phyloP scores from a whole-genome alignment of 768 basidiomycete species.

The Leccinum disarticulatum region DNA sequence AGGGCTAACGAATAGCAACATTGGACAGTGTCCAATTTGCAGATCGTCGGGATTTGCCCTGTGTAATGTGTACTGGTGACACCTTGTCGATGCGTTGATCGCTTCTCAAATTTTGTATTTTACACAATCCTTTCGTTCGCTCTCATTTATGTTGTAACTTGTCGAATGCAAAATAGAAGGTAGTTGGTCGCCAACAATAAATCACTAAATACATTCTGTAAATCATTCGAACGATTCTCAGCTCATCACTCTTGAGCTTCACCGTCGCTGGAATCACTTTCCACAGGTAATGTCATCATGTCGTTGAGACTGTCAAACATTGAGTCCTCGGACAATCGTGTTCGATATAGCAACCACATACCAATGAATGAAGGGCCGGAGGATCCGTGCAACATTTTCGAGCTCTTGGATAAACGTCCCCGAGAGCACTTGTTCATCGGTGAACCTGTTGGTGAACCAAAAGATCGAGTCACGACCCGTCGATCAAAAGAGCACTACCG shows the following conservation, averaged over 20 bases:
- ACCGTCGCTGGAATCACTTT: conserved; percentile 10
- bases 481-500: conserved; percentile 7
- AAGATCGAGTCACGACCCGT: conserved; percentile 18
- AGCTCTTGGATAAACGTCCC: conserved; percentile 66
- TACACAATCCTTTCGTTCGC: background rate
- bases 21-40: conserved; percentile 11
- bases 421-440: conserved; percentile 68
- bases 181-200: background rate
- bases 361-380: conserved; percentile 82
- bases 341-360: conserved; percentile 31
- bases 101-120: conserved; percentile 1
- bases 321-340: background rate
- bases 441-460: conserved; percentile 48
- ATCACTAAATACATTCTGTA: conserved; percentile 1
- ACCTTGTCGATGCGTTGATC: conserved; percentile 21
- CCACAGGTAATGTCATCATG: conserved; percentile 58
- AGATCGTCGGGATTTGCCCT: background rate
- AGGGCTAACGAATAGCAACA: background rate
- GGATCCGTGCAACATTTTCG: conserved; percentile 49
- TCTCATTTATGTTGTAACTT: background rate
- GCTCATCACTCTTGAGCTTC: conserved; percentile 10
- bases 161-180: background rate
- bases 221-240: conserved; percentile 1
- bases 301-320: conserved; percentile 57
- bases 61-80: conserved; percentile 10